Evolutionary conservation across 73 alveolate genomes (phyloP), one percentile per base, ranked within the genome.

Genomic region (Paramecium pentaurelia): DNA sequence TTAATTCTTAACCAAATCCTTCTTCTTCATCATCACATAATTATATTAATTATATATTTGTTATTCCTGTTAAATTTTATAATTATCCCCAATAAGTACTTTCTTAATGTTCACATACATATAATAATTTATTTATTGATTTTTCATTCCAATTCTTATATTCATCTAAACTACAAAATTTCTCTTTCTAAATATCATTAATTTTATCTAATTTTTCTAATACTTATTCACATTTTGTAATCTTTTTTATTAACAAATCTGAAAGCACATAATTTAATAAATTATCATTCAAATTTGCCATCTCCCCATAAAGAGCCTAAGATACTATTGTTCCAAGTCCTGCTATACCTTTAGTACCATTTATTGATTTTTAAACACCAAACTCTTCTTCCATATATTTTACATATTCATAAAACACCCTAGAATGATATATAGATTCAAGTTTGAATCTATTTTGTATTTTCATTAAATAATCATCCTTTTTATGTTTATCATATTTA

Each of bases 361-460:
- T 80, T 8, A 45, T 80, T 80, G 71, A 49, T 9, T 42, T 80
- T 47, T 80, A 80, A 2, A 80, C 91, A 1, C 64, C 91, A 80
- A 80, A 80, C 25, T 80, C 91, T 25, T 80, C 75, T 49, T 80
- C 91, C 47, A 80, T 32, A 80, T 80, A 80, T 45, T 80, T 80
- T 40, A 42, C 27, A 80, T 80, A 80, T 32, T 80, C 91, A 34
- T 44, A 80, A 47, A 80, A 80, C 5, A 80, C 91, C 45, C 91
- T 80, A 4, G 91, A 60, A 20, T 80, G 73, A 38, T 80, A 47
- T 9, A 25, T 27, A 27, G 91, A 42, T 20, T 22, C 58, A 11
- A 49, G 34, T 25, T 32, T 32, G 7, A 80, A 80, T 80, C 91
- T 40, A 7, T 25, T 44, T 44, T 40, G 9, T 40, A 80, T 80